Evolutionary conservation across 768 basidiomycete species (phyloP), one percentile per base, ranked within the genome.

Genomic region (Mycena pura): DNA sequence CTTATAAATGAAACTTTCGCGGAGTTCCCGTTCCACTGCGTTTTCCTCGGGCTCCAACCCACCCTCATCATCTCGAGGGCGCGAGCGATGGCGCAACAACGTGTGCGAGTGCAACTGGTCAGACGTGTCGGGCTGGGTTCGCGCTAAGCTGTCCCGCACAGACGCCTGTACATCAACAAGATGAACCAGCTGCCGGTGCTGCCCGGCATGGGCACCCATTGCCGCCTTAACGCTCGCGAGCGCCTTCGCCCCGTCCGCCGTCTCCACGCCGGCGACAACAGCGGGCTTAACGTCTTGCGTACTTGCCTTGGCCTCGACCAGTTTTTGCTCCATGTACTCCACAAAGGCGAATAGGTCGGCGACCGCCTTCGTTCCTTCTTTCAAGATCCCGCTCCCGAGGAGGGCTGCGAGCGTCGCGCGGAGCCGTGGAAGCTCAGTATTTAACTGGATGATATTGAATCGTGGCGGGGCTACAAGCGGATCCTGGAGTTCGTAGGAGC

Each of bases 81-180:
- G 56, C 25, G 24, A 21, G 17, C 43, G 32, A 24, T 13, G 7
- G 17, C 5, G 19, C 39, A 2, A 6, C 17, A 14, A 21, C 14
- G 21, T 32, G 39, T 17, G 25, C 36, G 15, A 24, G 5, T 32
- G 32, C 15, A 17, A 49, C 19, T 50, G 43, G 22, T 24, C 28
- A 31, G 46, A 24, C 52, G 24, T n/a, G n/a, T n/a, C n/a, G 22
- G 41, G 27, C 13, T 58, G 39, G 15, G 10, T 29, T 21, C 34
- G 32, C 32, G 41, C n/a, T 68, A 78, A 61, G 48, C 65, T 65
- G 36, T 65, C 64, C 41, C 72, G 70, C 13, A 79, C 76, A 6
- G 76, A 78, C 31, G 62, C 70, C 66, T 78, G 78, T 5, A 76
- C 77, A 61, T 79, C 77, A 29, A 77, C 50, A 3, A 79, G 70